Evolutionary conservation across 768 basidiomycete species (phyloP).

Genomic region (Kwoniella heveanensis): DNA sequence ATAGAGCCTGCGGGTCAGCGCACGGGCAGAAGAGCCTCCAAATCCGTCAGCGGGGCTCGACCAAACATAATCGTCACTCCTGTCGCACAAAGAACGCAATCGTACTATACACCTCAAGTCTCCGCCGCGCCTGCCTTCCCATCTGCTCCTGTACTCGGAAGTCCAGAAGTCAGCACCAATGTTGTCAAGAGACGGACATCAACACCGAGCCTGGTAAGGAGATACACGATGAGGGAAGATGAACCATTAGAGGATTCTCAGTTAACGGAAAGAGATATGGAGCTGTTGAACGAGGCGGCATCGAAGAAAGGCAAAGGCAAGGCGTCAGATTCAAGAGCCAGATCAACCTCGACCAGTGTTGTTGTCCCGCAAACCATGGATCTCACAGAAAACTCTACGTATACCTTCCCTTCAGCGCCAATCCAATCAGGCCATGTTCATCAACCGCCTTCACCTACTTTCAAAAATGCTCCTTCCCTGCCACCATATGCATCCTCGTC

Average conservation of each 20-base stretch:
- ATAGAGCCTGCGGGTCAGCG: constrained; percentile 1
- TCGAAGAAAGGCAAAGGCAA: constrained; percentile 16
- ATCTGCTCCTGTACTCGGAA: background rate
- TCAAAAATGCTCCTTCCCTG: background rate
- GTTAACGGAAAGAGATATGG: background rate
- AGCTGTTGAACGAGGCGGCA: background rate
- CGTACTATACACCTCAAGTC: constrained; percentile 25
- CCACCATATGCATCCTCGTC: background rate
- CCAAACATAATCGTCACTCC: constrained; percentile 14
- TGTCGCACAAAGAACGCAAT: constrained; percentile 21
- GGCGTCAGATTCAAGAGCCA: constrained; percentile 31
- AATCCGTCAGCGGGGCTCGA: constrained; percentile 29
- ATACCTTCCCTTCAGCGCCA: constrained; percentile 12
- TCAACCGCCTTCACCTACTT: background rate
- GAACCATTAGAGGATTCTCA: background rate
- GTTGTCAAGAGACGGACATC: constrained; percentile 38
- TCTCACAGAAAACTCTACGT: constrained; percentile 18
- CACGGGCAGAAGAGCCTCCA: constrained; percentile 30
- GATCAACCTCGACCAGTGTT: constrained; percentile 47
- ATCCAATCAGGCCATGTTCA: background rate
- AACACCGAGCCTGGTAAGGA: constrained; percentile 26
- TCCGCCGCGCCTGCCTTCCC: constrained; percentile 6
- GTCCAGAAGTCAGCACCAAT: constrained; percentile 4
- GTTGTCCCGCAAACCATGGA: constrained; percentile 27
- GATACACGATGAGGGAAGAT: constrained; percentile 17